Evolutionary conservation across 2,329 filamentous ascomycete genomes (phyloP).

Genomic region (Alternaria arborescens): DNA sequence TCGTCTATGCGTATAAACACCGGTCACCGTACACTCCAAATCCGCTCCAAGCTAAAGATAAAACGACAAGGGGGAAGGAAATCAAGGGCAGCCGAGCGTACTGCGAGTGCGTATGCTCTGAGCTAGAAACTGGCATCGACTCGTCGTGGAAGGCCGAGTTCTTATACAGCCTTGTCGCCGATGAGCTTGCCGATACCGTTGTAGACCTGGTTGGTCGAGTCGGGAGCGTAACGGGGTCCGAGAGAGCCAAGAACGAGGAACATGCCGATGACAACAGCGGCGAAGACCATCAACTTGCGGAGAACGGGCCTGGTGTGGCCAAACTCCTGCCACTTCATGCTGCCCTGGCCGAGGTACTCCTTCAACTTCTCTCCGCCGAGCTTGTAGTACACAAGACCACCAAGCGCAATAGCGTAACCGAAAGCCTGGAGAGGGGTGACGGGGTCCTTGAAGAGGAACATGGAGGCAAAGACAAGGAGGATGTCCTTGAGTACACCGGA

Average conservation of each 20-base stretch:
- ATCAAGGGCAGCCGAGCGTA: constrained; percentile 3
- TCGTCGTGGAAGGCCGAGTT: background rate
- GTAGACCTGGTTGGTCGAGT: constrained; percentile 46
- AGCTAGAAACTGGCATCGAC: background rate
- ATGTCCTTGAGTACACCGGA: constrained; percentile 91
- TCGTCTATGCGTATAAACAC: constrained; percentile 49
- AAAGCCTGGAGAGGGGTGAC: constrained; percentile 81
- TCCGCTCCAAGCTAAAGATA: constrained; percentile 33
- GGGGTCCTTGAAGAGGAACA: constrained; percentile 81
- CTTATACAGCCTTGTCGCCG: constrained; percentile 35
- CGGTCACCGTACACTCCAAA: constrained; percentile 33
- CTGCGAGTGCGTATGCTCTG: background rate
- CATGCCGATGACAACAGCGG: constrained; percentile 67
- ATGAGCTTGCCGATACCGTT: constrained; percentile 49
- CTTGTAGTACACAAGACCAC: constrained; percentile 86
- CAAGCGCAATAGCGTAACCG: constrained; percentile 81
- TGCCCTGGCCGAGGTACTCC: constrained; percentile 75
- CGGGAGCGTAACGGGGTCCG: constrained; percentile 50
- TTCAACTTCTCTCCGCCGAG: constrained; percentile 83
- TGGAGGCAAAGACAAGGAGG: constrained; percentile 79
- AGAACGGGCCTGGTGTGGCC: constrained; percentile 78
- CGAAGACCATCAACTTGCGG: constrained; percentile 79
- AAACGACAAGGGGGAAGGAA: constrained; percentile 39
- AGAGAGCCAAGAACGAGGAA: constrained; percentile 72
- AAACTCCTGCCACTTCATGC: constrained; percentile 86